Evolutionary conservation across 1,284 basidiomycete species (phyloP), one percentile per base, ranked within the genome.

Genomic region (Leccinum variabile): DNA sequence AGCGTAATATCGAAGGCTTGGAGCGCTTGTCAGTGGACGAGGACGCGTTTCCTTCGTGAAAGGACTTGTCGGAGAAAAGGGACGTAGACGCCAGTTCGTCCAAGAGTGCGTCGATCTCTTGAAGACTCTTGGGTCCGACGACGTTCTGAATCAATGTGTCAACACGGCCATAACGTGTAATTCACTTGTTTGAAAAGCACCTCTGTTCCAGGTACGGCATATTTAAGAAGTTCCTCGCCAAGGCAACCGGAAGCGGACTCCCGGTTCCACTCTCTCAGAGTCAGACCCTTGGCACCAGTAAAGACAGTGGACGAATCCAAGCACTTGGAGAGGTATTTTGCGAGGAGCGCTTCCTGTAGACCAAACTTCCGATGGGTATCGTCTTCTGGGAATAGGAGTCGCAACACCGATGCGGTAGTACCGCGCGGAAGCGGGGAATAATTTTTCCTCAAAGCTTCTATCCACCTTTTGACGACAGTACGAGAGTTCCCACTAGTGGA

Each of bases 361-460:
- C 85, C 84, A 67, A 92, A 95, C 69, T 86, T 86, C 33, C 93
- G 79, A 33, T 82, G 75, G 0, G 78, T 68, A 61, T 94, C 92
- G 62, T 92, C 86, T 60, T 94, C 87, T 0, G 94, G 93, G 71
- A 94, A 94, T n/a, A 95, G 77, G 3, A 94, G 73, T 1, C 86
- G 84, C 69, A 95, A 88, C 35, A 92, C 73, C 2, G 77, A 79
- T 10, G 77, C 72, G n/a, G 82, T 81, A 1, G 83, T 85, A 11
- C 79, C 78, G 0, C 74, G 68, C 1, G 84, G 83, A 16, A 85
- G 72, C 16, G 82, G 81, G 2, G 76, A 69, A 69, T 81, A 83
- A n/a, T 72, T 66, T 22, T 61, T 67, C 59, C 73, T 80, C 30
- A 88, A 74, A 14, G 74, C 71, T 1, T 69, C 63, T 10, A 82